Evolutionary conservation across 495 filamentous ascomycete genomes (phyloP), one percentile per base, ranked within the genome.

Genomic region (Tetracladium setigerum): DNA sequence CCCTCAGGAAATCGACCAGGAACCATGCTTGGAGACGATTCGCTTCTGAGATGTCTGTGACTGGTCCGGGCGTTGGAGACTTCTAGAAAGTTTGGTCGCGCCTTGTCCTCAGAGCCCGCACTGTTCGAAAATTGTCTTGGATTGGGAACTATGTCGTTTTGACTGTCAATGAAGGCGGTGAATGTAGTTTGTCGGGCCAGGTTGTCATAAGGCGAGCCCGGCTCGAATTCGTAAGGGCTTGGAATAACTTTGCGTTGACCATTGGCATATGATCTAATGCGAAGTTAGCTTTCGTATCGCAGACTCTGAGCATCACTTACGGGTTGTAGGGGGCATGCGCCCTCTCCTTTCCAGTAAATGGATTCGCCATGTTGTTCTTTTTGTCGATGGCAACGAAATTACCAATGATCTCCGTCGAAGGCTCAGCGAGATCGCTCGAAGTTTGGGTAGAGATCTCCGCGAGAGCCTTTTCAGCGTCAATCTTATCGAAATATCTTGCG

Each of bases 141-240:
- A 16, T 12, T 36, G 10, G 18, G 13, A 2, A 30, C 13, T 15
- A 16, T 1, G 24, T 16, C 43, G 5, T 52, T 35, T 18, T 19
- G 44, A 32, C 38, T 24, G 4, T 46, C 41, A 4, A 53, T 33
- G 32, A 56, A 49, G 10, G 49, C 46, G 10, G 30, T 39, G 30
- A 56, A 42, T 16, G 38, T 48, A 7, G 54, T 50, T 24, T 38
- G 40, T 13, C 41, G 44, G 8, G 31, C 18, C 4, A 40, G 32
- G 35, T 36, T 31, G 13, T 15, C 14, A 33, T 42, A 37, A 15
- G 52, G 49, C 6, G 52, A 33, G n/a, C 27, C 33, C 12, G 56
- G 52, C 35, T 59, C 56, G 33, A 59, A 56, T 35, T 56, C 49
- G 19, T 52, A 53, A 5, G 49, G 49, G 17, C 50, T 55, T 37